Evolutionary conservation across 768 basidiomycete species (phyloP).

Genomic region (Phylloporus sp.): DNA sequence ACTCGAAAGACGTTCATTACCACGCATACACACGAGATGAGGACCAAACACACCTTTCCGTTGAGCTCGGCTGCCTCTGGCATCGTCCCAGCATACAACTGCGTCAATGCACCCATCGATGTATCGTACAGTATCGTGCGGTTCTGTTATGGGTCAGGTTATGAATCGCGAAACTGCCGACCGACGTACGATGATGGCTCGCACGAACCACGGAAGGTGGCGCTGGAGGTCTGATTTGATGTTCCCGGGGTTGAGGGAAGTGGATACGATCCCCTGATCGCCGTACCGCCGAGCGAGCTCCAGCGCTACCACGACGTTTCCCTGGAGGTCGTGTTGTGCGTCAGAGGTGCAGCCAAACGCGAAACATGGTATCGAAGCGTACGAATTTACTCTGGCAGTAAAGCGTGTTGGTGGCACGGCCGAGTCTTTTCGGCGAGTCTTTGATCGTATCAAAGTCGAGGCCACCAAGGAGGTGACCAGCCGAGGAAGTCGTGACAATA

Average conservation of each 20-base stretch:
- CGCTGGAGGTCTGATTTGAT: constrained; percentile 31
- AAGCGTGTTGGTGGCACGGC: constrained; percentile 10
- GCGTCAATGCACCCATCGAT: constrained; percentile 38
- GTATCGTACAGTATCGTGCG: constrained; percentile 25
- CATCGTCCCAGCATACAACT: constrained; percentile 41
- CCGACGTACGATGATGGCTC: constrained; percentile 13
- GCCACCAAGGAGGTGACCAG: constrained; percentile 28
- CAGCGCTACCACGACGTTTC: constrained; percentile 38
- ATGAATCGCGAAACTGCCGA: too few species aligned
- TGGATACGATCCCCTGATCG: constrained; percentile 43
- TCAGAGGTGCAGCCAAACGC: neutral
- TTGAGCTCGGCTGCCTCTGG: constrained; percentile 34
- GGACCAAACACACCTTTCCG: constrained; percentile 37
- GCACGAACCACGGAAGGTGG: constrained; percentile 10
- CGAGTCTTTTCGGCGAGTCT: constrained; percentile 30
- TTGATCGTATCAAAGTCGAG: constrained; percentile 41
- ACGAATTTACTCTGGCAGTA: constrained; percentile 46
- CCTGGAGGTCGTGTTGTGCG: constrained; percentile 27
- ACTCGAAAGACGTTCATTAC: constrained; percentile 27
- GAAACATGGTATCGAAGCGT: neutral
- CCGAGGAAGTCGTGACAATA: constrained; percentile 45
- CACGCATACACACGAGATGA: neutral
- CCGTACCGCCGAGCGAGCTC: constrained; percentile 46
- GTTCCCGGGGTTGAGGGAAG: constrained; percentile 43
- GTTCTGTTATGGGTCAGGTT: constrained; percentile 14